phyloP scores from a whole-genome alignment of 2,329 filamentous ascomycete genomes.

The Microsporum ferrugineum region DNA sequence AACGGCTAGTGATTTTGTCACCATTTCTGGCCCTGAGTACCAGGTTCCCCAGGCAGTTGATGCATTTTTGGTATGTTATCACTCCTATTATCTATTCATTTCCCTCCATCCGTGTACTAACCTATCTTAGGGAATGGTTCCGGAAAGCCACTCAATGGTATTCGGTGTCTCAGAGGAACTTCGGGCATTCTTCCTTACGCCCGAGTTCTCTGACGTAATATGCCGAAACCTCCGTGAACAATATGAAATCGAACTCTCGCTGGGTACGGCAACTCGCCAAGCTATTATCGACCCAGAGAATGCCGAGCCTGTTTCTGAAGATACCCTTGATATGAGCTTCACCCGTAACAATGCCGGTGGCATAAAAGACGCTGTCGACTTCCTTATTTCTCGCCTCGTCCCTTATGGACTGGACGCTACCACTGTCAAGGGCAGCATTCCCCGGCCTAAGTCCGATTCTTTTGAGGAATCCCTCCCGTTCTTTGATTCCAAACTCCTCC shows the following conservation, averaged over 20 bases:
- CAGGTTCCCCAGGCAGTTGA: constrained; percentile 96
- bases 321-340: constrained; percentile 61
- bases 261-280: constrained; percentile 42
- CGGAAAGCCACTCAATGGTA: constrained; percentile 84
- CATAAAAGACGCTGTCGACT: constrained; percentile 90
- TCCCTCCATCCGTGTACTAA: constrained; percentile 15
- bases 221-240: constrained; percentile 76
- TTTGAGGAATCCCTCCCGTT: constrained; percentile 95
- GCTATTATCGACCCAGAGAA: constrained; percentile 25
- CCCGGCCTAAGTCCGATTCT: constrained; percentile 95
- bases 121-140: constrained; percentile 70
- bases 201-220: constrained; percentile 69
- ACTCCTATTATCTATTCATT: background rate
- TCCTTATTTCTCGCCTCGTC: constrained; percentile 73
- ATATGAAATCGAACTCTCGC: constrained; percentile 77
- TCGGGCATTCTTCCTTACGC: constrained; percentile 68
- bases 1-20: constrained; percentile 90
- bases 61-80: constrained; percentile 63
- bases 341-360: constrained; percentile 96
- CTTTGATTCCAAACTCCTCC: constrained; percentile 92
- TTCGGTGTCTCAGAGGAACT: constrained; percentile 66
- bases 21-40: constrained; percentile 92
- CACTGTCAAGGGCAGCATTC: constrained; percentile 85
- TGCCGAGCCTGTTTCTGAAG: constrained; percentile 36
- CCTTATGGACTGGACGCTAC: constrained; percentile 78